Percentiles rank a stretch among this genome's conserved stretches.
These are phyloP conservation scores for Aspergillus fischeri DNA, from an alignment of 2,329 filamentous ascomycete genomes.

Conservation along the genomic window DNA sequence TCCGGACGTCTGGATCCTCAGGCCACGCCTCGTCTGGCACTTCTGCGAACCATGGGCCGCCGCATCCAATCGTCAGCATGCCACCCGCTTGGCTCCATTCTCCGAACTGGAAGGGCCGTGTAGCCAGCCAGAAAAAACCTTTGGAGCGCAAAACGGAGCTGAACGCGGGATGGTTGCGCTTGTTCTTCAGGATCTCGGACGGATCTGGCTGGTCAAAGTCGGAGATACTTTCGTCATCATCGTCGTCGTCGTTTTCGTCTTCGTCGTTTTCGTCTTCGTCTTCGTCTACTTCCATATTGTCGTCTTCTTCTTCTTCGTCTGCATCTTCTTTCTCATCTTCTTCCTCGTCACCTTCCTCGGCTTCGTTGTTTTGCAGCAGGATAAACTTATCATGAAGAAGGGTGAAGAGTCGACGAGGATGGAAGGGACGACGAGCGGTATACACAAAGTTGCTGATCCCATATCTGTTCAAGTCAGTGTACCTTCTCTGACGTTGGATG, in stretches of 20 bases:
- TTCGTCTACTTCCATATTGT: conserved; percentile 23
- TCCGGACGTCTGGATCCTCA: conserved; percentile 45
- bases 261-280: conserved; percentile 23
- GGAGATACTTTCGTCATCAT: conserved; percentile 19
- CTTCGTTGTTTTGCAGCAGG: conserved; percentile 35
- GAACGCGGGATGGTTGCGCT: conserved; percentile 35
- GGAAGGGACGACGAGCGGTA: conserved; percentile 52
- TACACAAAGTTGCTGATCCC: conserved; percentile 70
- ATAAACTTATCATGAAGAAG: conserved; percentile 45
- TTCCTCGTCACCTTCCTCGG: conserved; percentile 22
- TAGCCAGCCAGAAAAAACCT: conserved; percentile 44
- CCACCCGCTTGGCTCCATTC: conserved; percentile 46
- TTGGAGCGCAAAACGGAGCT: conserved; percentile 40
- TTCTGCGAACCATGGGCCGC: conserved; percentile 55
- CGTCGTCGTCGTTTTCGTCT: conserved; percentile 22
- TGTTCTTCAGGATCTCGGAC: conserved; percentile 35
- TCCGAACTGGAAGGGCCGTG: conserved; percentile 39
- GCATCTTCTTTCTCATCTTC: conserved; percentile 23
- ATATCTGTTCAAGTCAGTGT: conserved; percentile 42
- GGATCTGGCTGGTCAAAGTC: conserved; percentile 33
- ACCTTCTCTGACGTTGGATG: background rate
- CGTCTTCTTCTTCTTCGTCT: conserved; percentile 23
- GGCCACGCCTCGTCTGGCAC: conserved; percentile 51
- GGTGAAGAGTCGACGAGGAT: conserved; percentile 37
- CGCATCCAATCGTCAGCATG: conserved; percentile 41